A percentile compares a stretch with the other conserved stretches of the same genome.
phyloP scores from a whole-genome alignment of 2,329 filamentous ascomycete genomes.

The Escovopsis sp. region DNA sequence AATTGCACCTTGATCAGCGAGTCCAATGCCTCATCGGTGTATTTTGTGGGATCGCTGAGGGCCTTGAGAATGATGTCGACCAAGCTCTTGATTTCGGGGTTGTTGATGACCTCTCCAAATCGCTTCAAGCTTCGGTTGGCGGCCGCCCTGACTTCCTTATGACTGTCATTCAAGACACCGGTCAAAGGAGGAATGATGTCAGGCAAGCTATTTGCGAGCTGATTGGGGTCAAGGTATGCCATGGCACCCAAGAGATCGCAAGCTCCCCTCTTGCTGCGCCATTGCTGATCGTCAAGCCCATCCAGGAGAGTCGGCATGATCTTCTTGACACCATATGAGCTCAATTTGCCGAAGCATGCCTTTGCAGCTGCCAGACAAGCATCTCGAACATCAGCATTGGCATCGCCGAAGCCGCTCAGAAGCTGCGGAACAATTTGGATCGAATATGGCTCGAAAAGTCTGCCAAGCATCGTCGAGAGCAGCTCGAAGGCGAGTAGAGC shows the following conservation, averaged over 20 bases:
- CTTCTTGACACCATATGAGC: slow-evolving; percentile 90
- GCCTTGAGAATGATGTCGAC: slow-evolving; percentile 89
- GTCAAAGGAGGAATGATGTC: slow-evolving; percentile 96
- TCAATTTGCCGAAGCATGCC: slow-evolving; percentile 82
- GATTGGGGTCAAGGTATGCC: slow-evolving; percentile 94
- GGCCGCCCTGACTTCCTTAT: slow-evolving; percentile 86
- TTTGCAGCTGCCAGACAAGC: slow-evolving; percentile 88
- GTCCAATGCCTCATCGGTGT: slow-evolving; percentile 90
- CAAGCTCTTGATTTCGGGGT: slow-evolving; percentile 88
- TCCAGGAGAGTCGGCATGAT: slow-evolving; percentile 84
- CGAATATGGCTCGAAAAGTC: slow-evolving; percentile 89
- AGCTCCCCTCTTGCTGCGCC: slow-evolving; percentile 96
- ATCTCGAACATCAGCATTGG: slow-evolving; percentile 77
- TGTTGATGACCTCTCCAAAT: slow-evolving; percentile 96
- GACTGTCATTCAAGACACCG: slow-evolving; percentile 86
- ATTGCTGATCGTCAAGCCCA: slow-evolving; percentile 87
- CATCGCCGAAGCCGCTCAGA: slow-evolving; percentile 77
- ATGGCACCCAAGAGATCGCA: slow-evolving; percentile 95
- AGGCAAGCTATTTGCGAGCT: slow-evolving; percentile 79
- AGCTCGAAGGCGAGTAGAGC: slow-evolving; percentile 84
- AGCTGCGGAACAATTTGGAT: slow-evolving; percentile 90
- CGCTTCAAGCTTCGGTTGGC: slow-evolving; percentile 94
- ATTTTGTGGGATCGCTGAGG: slow-evolving; percentile 90
- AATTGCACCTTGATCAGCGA: slow-evolving; percentile 96
- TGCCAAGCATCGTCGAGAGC: slow-evolving; percentile 70